Conservation (phyloP, 345 rosid species). For the Hirschfeldia incana region DNA sequence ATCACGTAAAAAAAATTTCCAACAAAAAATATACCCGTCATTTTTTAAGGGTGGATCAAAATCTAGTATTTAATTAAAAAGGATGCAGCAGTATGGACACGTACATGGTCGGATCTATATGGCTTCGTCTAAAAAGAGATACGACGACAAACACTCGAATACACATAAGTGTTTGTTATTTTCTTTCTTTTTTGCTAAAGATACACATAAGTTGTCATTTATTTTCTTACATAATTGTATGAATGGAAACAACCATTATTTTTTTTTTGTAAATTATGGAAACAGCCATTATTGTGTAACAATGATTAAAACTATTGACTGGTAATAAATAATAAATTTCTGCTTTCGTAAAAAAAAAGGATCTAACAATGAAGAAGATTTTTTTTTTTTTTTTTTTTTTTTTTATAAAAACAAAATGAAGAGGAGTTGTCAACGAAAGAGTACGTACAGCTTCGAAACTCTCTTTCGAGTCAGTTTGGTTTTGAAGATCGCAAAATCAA, state of each 20-base stretch:
- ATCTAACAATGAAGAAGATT: not conserved
- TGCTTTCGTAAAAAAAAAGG: not conserved
- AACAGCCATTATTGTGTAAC: constrained; percentile 25
- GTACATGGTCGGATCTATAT: constrained; percentile 39
- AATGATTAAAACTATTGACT: not conserved
- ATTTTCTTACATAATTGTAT: not conserved
- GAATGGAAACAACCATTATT: constrained; percentile 32
- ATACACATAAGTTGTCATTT: constrained; percentile 6
- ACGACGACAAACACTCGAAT: constrained; percentile 41
- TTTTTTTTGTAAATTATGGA: too few relatives aligned
- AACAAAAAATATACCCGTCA: too few relatives aligned
- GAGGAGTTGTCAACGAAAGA: constrained; percentile 28
- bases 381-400: not conserved
- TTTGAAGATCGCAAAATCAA: constrained; percentile 37
- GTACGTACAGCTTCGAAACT: constrained; percentile 38
- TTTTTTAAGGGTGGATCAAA: too few relatives aligned
- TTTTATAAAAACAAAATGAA: not conserved
- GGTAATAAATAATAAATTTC: not conserved
- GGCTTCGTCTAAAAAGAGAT: constrained; percentile 41
- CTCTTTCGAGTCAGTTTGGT: constrained; percentile 35
- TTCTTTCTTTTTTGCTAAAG: too few relatives aligned
- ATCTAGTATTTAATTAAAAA: not conserved
- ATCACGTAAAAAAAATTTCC: too few relatives aligned
- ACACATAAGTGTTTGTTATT: constrained; percentile 27
- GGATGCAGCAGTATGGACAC: constrained; percentile 20